Evolutionary conservation across 805 yeast species (phyloP), one percentile per base, ranked within the genome.

Genomic region (Pichia californica): DNA sequence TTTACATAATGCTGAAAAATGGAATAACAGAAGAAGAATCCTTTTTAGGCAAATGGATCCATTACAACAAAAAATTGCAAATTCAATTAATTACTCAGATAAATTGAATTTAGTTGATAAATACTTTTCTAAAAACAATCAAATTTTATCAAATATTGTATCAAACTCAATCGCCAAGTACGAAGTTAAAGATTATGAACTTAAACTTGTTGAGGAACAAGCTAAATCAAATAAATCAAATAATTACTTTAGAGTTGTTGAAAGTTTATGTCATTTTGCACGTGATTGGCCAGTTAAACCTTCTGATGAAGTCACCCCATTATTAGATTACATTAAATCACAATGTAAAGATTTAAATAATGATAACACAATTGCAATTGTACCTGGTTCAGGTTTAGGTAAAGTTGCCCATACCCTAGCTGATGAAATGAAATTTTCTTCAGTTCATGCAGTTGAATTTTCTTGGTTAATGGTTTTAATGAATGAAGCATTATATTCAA

Each of bases 301-400:
- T 16, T 64, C 61, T 4, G 51, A 48, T 3, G 89, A 81, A 54
- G 58, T 82, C 1, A 45, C 55, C 5, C 84, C 84, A 0, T 59
- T 87, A 36, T 50, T 77, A 26, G 56, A 66, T 1, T 88, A 79
- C 49, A 68, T 87, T 14, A 52, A 57, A 2, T 37, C 50, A 0
- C 77, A 77, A 35, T 57, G 83, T 18, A 29, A 18, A 2, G 54
- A 61, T 3, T 19, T 58, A 2, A 52, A 58, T 32, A 29, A 43
- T 4, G 39, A 51, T 4, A 50, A 62, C 32, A 75, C 85, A 0
- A 62, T 76, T 11, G 70, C 87, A 0, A 63, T 89, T 4, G 75
- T 86, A 1, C 97, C 98, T 0, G 98, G 98, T 0, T 77, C 93
- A 2, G 98, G 98, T 0, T 67, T 84, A 21, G 96, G 96, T 0